Base-by-base conservation (phyloP, 306 rosid species). In the Citrullus colocynthis region DNA sequence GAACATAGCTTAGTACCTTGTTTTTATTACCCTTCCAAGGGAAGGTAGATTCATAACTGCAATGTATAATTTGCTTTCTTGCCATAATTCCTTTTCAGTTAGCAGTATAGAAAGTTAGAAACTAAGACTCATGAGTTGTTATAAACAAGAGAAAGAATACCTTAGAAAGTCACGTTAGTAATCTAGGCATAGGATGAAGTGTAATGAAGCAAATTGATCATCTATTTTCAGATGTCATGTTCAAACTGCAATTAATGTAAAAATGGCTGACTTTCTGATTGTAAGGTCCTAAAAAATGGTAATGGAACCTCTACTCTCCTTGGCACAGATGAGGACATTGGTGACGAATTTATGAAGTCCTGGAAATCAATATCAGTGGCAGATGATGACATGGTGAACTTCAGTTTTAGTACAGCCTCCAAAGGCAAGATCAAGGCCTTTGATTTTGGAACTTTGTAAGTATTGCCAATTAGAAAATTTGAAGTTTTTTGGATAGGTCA, bases 281-380 rank as follows among this genome's bases (percentile, higher is more conserved):
- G 1, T 78, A 32, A 9, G 20, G 49, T 62, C 57, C 57, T 78
- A 42, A 17, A 21, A 48, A 45, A 28, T 9, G 28, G 75, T 62
- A 9, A 18, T 9, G 56, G 79, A 80, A 44, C 44, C 20, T 37
- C 32, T 62, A 3, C 42, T 60, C 28, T 64, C 80, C 67, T 84
- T 81, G 71, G 77, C 77, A 81, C 86, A 95, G 98, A 88, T 83
- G 90, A 81, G 49, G 96, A 85, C n/a, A 84, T 92, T 36, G 92
- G 89, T 70, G 89, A 88, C 49, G 92, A 85, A 39, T 95, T 92
- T 83, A 93, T 90, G 80, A 78, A 83, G 82, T 90, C 98, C 86
- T 92, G 98, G 98, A 95, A 90, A 80, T 83, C 98, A 83, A 85
- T 92, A 82, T 89, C 97, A 71, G 85, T 88, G 84, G 80, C 86